Evolutionary conservation across 164 flowering plant genomes (phyloP).

Genomic region (Platanus orientalis): DNA sequence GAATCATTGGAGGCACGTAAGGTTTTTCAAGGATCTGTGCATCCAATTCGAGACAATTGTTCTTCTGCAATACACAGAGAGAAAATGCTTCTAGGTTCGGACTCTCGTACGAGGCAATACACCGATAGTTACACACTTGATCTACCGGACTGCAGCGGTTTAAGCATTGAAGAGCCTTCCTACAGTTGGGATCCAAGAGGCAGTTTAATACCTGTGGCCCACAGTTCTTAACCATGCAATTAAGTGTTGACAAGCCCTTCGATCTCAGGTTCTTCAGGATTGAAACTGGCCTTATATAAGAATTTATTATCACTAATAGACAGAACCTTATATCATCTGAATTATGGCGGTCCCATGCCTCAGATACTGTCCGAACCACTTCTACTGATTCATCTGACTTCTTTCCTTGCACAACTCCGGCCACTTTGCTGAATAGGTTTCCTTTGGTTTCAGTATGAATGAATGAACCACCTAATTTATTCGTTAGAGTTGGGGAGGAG

Average conservation of each 20-base stretch:
- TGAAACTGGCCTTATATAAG: slow-evolving; percentile 75
- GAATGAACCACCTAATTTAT: slow-evolving; percentile 64
- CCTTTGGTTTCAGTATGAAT: slow-evolving; percentile 28
- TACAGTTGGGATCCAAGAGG: slow-evolving; percentile 73
- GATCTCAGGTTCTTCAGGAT: slow-evolving; percentile 70
- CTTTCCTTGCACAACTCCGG: slow-evolving; percentile 21
- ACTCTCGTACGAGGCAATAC: slow-evolving; percentile 93
- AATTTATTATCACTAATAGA: slow-evolving; percentile 71
- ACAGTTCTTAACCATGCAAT: slow-evolving; percentile 84
- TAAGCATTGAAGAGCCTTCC: slow-evolving; percentile 89
- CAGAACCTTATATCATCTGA: slow-evolving; percentile 94
- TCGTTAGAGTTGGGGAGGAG: slow-evolving; percentile 51
- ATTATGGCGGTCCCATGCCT: slow-evolving; percentile 83
- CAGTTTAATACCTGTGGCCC: slow-evolving; percentile 77
- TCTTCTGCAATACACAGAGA: slow-evolving; percentile 78
- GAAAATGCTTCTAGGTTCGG: slow-evolving; percentile 82
- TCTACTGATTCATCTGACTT: slow-evolving; percentile 41
- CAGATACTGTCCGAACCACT: slow-evolving; percentile 49
- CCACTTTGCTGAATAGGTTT: slow-evolving; percentile 33
- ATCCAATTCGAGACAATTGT: slow-evolving; percentile 83
- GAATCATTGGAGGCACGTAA: slow-evolving; percentile 53
- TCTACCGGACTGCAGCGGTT: slow-evolving; percentile 89
- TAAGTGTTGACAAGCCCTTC: slow-evolving; percentile 79
- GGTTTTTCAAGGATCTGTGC: slow-evolving; percentile 80
- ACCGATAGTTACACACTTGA: slow-evolving; percentile 87